Percentiles rank a stretch among this genome's conserved stretches.
Evolutionary conservation across 768 basidiomycete species (phyloP).

Genomic region (Mycena capillaripes): DNA sequence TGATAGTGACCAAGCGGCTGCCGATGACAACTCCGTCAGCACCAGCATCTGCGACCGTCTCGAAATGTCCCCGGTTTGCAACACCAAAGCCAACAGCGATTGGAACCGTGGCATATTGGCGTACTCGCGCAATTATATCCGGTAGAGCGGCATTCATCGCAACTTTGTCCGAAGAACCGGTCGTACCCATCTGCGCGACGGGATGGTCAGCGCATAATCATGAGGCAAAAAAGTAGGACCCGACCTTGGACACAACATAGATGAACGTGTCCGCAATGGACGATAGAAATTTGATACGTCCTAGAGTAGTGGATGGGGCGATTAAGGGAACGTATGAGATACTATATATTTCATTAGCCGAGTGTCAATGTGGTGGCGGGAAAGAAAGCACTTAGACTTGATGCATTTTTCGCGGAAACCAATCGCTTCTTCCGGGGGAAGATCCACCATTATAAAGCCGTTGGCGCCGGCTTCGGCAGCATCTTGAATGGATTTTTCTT

Average conservation of each 20-base stretch:
- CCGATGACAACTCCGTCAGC: constrained; percentile 97
- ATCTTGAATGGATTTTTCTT: constrained; percentile 93
- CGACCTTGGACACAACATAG: constrained; percentile 96
- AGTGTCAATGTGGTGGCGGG: neutral
- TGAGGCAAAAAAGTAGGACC: constrained; percentile 30
- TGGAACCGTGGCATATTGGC: constrained; percentile 82
- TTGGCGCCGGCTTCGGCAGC: constrained; percentile 93
- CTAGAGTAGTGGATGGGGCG: constrained; percentile 91
- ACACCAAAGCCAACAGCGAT: constrained; percentile 98
- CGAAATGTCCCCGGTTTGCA: constrained; percentile 90
- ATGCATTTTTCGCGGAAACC: constrained; percentile 91
- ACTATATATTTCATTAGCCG: constrained; percentile 54
- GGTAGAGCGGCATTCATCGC: constrained; percentile 84
- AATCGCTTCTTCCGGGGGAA: constrained; percentile 97
- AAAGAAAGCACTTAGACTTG: constrained; percentile 74
- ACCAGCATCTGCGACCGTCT: constrained; percentile 86
- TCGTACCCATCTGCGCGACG: constrained; percentile 96
- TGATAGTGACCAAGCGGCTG: constrained; percentile 84
- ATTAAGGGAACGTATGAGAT: constrained; percentile 96
- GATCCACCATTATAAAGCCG: constrained; percentile 97
- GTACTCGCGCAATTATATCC: constrained; percentile 86
- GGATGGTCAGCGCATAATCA: constrained; percentile 31
- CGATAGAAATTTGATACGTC: constrained; percentile 91
- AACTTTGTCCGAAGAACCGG: constrained; percentile 86
- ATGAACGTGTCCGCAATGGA: constrained; percentile 98